Base-by-base conservation (phyloP, 176 grass and related monocot species). In the Carex cristatella region DNA sequence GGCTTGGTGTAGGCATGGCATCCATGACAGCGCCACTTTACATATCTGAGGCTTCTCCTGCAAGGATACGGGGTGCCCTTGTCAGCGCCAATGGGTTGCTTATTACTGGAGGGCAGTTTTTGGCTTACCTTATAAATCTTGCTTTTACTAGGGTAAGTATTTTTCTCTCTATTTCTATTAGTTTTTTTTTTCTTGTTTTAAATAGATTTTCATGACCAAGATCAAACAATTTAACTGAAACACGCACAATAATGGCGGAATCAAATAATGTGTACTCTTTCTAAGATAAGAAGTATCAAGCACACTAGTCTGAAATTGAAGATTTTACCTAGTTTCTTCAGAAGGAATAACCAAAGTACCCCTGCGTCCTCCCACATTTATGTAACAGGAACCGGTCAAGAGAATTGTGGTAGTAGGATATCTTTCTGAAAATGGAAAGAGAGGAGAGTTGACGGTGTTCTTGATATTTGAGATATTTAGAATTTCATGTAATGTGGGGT, bases 21-120 rank as follows among this genome's bases (percentile, higher is more conserved):
- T 95, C 93, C 65, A 98, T 98, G 96, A 98, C 96, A 37, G 87
- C 93, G 11, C 96, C 96, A 83, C 88, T 98, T 33, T 98, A 98
- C 81, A 98, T 98, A 77, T 98, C 93, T 19, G 96, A 98, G 89
- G 96, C 93, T 80, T 98, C 96, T 30, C 96, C 96, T 14, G 96
- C 96, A 59, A 94, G 86, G 80, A 95, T 98, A 60, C 86, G 96
- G 87, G 96, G 96, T 5, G 96, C 93, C 11, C 87, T 98, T 9
- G 96, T 98, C 35, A 98, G 96, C 85, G 92, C 91, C 12, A 98
- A 98, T 69, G 96, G 91, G 9, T 86, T 95, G 83, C 91, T 98
- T 4, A 98, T 95, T 85, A 98, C 96, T 30, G 96, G 96, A 83
- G 96, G 96, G 23, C 96, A 98, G 69, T 98, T 98, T 83, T 83